Base-by-base conservation (phyloP, 768 basidiomycete genomes). In the Dioszegia crocea region DNA sequence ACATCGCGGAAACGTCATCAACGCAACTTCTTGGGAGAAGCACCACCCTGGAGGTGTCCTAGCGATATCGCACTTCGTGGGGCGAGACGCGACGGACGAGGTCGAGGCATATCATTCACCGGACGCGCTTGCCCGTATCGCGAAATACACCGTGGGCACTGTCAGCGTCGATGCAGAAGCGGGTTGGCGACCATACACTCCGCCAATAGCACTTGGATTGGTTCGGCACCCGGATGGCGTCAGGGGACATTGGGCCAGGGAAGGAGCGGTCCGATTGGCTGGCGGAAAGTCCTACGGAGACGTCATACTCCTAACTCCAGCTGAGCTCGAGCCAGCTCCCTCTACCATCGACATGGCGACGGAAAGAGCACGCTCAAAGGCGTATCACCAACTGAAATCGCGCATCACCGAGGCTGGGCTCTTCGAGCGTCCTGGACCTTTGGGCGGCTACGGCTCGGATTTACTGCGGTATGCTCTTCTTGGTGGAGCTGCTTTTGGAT, bases 51-150 rank as follows among this genome's bases (percentile, higher is more conserved):
- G 96, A 41, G 92, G 94, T 38, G 76, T 83, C 3, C 86, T 97
- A 48, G 83, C 91, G 14, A 84, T 99, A 57, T 84, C 94, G 24
- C 96, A 99, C 78, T 97, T 92, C 68, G 85, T 97, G 40, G 96
- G 94, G 2, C 83, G 94, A 56, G 93, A 99, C 73, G 93, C 94
- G 0, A 84, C 89, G 0, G 88, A 94, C 79, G 96, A 99, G 76
- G 88, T 98, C 31, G 84, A 89, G 62, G 94, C 91, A 21, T 97
- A 88, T 78, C 96, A 99, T 74, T 80, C 81, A 6, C 81, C 84
- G 36, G 76, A 82, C 45, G 84, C 70, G 82, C 48, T 79, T 48
- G 76, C 78, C 10, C 79, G 83, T 57, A 81, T 92, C 63, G 75
- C 80, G 19, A 80, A 80, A 12, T 94, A 86, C 71, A 82, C 83